Evolutionary conservation across 495 filamentous ascomycete species (phyloP), one percentile per base, ranked within the genome.

Genomic region (Parmelia sp.): DNA sequence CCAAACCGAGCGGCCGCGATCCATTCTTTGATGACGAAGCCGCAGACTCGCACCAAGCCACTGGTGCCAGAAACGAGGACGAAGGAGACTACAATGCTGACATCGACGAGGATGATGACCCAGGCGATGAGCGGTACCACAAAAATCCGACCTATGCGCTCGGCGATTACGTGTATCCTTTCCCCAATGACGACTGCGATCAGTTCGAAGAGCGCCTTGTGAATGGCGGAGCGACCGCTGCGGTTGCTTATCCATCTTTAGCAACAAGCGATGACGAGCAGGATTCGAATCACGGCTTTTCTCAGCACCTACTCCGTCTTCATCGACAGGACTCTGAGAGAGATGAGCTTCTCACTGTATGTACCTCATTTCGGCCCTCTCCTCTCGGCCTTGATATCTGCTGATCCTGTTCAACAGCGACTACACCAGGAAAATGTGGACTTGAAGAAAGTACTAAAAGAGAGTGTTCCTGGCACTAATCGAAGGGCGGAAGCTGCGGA

Each of bases 401-500:
- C 36, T 58, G 10, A 58, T 8, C 25, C 21, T 25, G 57, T 36
- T 29, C 21, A 27, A 49, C 39, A 58, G 57, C 39, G 45, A 44
- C 39, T 60, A 2, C 39, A 60, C 29, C 39, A 31, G 2, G 58
- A 60, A 33, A 60, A 60, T 10, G 7, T 9, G 6, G 25, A 60
- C 21, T 44, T 60, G 39, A 40, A 44, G 36, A 60, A 29, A 6
- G 17, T 12, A 21, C n/a, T 60, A 25, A 60, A 33, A 17, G 27
- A 44, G 39, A 42, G 11, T 40, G 23, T 45, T 33, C 37, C 39
- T 11, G 31, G 29, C n/a, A 25, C 25, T 15, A 60, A 60, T 21
- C 27, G 39, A 2, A 40, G 58, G 11, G 58, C 58, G 21, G 58
- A 60, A 60, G 39, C 58, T 35, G 58, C 58, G 17, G 58, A 60